These are phyloP conservation scores for Cucurbitaria berberidis DNA, from an alignment of 2,329 filamentous ascomycete species.

Conservation along the genomic window DNA sequence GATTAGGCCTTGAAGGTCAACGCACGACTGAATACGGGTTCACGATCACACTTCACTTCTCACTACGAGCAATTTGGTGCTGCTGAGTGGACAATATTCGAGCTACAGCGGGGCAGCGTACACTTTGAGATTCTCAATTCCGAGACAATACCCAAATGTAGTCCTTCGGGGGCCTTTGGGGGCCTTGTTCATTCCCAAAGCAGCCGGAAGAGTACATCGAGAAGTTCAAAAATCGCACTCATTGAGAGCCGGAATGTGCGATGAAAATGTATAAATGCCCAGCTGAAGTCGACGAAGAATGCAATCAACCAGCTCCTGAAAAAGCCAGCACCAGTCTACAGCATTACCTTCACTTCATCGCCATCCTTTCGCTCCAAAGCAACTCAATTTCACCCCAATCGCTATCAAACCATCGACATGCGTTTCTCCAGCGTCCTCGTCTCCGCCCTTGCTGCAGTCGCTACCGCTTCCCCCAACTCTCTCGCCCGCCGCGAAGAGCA, in stretches of 20 bases:
- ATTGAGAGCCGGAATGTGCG: not conserved
- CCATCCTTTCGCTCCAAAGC: not conserved
- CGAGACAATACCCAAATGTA: not conserved
- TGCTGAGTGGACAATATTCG: not conserved
- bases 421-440: slow-evolving; percentile 14
- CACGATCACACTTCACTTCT: not conserved
- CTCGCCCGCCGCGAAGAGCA: slow-evolving; percentile 10
- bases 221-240: not conserved
- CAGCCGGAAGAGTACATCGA: not conserved
- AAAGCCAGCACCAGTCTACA: slow-evolving; percentile 4
- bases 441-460: slow-evolving; percentile 10
- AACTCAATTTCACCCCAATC: not conserved
- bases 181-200: not conserved
- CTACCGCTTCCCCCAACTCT: slow-evolving; percentile 9
- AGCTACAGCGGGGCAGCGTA: not conserved
- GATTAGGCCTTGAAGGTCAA: not conserved
- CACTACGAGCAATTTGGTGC: not conserved
- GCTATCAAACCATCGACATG: slow-evolving; percentile 2
- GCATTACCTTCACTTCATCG: slow-evolving; percentile 3
- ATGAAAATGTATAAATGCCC: slow-evolving; percentile 5
- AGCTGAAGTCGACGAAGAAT: not conserved
- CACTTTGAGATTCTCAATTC: not conserved
- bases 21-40: not conserved
- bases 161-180: too few species aligned
- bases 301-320: not conserved